Base-by-base conservation (phyloP, 345 rosid genomes). In the Lepidium sativum region DNA sequence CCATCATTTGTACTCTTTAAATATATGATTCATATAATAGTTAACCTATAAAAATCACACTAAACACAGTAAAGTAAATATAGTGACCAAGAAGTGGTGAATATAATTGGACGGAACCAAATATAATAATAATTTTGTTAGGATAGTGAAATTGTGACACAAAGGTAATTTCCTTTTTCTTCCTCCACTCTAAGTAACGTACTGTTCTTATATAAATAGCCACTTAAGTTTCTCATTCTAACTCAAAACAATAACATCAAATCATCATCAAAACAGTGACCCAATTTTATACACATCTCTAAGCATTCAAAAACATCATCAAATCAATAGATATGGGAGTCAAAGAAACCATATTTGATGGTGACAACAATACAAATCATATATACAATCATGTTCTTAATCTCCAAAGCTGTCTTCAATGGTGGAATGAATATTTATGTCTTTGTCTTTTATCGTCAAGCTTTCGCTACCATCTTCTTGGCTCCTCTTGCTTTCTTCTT, bases 381-480 rank as follows among this genome's bases (percentile, higher is more conserved):
- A 39, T 92, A 87, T 54, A 75, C 94, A 8, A 83, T 83, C 50
- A 87, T 92, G 98, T 92, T 92, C 84, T 72, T 92, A 80, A 69
- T 92, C 75, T 92, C 98, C 39, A 92, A 92, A 68, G 96, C 91
- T 4, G 97, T 83, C 32, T 89, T 92, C 69, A 75, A 86, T 68
- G 84, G 79, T 0, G 98, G 98, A 9, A 84, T 92, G 96, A 89
- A 89, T 82, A 89, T 77, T 57, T 89, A 81, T 49, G 80, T 92
- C 60, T 89, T 92, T 48, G 80, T 87, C 41, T 92, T 89, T 67
- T 92, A 89, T 47, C 79, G 98, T 40, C 98, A 92, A 58, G 92
- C 98, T 9, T 61, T 70, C 1, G 98, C 97, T 15, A 81, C 94
- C 51, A 47, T 86, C 67, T 79, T 89, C 85, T 58, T 89, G 63